Percentiles rank a stretch among this genome's conserved stretches.
Conservation (phyloP, 2,329 filamentous ascomycete genomes). For the Verticillium nonalfalfae region DNA sequence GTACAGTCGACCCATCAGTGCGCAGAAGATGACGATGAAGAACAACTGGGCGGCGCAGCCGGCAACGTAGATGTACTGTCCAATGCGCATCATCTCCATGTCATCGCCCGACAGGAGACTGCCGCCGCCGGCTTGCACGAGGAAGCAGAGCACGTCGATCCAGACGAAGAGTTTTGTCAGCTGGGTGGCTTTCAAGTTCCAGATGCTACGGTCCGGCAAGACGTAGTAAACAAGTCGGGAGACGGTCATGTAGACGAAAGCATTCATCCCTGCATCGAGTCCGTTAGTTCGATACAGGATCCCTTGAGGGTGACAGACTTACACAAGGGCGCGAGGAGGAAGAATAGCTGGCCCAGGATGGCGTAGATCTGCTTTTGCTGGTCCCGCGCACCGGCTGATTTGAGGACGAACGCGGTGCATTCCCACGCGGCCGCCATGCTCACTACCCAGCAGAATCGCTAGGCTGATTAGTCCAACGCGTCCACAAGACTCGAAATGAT, state of each 20-base stretch:
- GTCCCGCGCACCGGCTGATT: slow-evolving; percentile 25
- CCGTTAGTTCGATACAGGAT: slow-evolving; percentile 10
- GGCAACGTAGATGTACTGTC: slow-evolving; percentile 24
- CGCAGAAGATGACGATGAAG: slow-evolving; percentile 29
- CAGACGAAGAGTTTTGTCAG: slow-evolving; percentile 40
- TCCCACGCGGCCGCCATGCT: slow-evolving; percentile 26
- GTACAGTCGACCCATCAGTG: slow-evolving; percentile 28
- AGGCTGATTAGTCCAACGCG: background rate
- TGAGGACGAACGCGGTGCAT: slow-evolving; percentile 27
- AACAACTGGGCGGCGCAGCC: slow-evolving; percentile 24
- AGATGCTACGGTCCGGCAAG: slow-evolving; percentile 28
- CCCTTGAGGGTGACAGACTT: slow-evolving; percentile 3
- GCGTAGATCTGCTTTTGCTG: slow-evolving; percentile 27
- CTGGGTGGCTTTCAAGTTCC: slow-evolving; percentile 24
- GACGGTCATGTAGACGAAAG: slow-evolving; percentile 37
- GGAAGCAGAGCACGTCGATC: slow-evolving; percentile 39
- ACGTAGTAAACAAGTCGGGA: slow-evolving; percentile 30
- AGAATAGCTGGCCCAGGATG: slow-evolving; percentile 25
- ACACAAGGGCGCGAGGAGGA: slow-evolving; percentile 35
- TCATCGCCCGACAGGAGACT: slow-evolving; percentile 24
- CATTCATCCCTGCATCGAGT: slow-evolving; percentile 26
- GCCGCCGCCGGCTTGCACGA: slow-evolving; percentile 35
- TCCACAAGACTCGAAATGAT: background rate
- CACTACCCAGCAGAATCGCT: slow-evolving; percentile 27
- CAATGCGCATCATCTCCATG: slow-evolving; percentile 22